Base-by-base conservation (phyloP, 2,329 filamentous ascomycete species). In the Epichloe sibirici region DNA sequence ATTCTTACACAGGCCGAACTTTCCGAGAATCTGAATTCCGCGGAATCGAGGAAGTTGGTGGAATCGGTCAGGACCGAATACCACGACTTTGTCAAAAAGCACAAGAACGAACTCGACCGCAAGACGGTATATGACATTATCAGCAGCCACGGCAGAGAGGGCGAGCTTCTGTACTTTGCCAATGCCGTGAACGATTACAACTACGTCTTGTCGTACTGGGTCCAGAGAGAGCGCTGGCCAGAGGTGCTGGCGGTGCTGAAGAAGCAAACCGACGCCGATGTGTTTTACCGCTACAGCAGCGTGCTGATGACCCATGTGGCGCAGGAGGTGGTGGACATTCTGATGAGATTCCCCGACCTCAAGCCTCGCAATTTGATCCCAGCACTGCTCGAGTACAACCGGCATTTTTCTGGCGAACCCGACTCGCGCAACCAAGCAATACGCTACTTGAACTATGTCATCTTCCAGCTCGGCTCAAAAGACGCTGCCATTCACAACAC, bases 41-140 rank as follows among this genome's bases (percentile, higher is more conserved):
- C 79, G 2, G 83, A 91, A 55, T 85, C 84, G 1, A 78, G 81
- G 58, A 80, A 85, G 59, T 81, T 91, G 61, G 78, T 96, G 4
- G 77, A 81, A 21, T 71, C 73, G 1, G 80, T 91, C 21, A 80
- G 84, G 34, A 79, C 78, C 47, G 91, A 97, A 61, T 98, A 87
- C 57, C 87, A 91, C 59, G 88, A 90, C 2, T 98, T 98, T 67
- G 80, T 93, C 21, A 81, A 75, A 51, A 90, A 83, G 64, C 85
- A 95, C 74, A 95, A 93, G 66, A 68, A 78, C 1, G 91, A 97
- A 61, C 76, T 98, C 13, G 93, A 98, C 65, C 81, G 82, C 54
- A 93, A 90, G 71, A 96, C 91, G 1, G 88, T 87, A 0, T 98
- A 98, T 70, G 91, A 96, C 64, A 85, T 97, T 54, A 91, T 97